Evolutionary conservation across 2,329 filamentous ascomycete species (phyloP), one percentile per base, ranked within the genome.

Genomic region (Colletotrichum sp.): DNA sequence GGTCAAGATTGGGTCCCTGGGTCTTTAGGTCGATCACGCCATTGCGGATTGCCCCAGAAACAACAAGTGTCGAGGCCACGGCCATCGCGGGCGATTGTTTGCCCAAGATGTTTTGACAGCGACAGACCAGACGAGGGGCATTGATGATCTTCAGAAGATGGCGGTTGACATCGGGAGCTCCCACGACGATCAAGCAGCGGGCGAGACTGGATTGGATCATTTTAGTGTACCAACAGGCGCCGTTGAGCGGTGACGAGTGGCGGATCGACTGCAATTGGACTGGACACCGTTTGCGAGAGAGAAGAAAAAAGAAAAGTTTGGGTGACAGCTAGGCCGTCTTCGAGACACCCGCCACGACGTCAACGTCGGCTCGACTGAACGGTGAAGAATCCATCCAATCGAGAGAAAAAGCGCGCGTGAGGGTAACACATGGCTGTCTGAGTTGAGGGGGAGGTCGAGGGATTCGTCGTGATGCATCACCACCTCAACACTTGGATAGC

Each of bases 201-300:
- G 39, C 63, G 63, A 64, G 59, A 69, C 70, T 55, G 44, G 12
- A 61, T 61, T 63, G 15, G 32, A 19, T 69, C 55, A 66, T 63
- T 19, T 49, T 39, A n/a, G 30, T 34, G 69, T 32, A 57, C 55
- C 30, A 36, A 68, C 29, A 63, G 39, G 59, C 36, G n/a, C 30
- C 63, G 44, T 69, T 73, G 64, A 69, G 69, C 70, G 70, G 73
- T 76, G 73, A 76, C 64, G 34, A 29, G 59, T 76, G 64, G 63
- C 70, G 70, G 63, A 30, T 36, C 16, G 32, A 29, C 36, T 12
- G 6, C 22, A 11, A 63, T 72, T 73, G 69, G 68, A 36, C 55
- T 73, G 69, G 61, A 36, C 44, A 36, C 13, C 30, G 68, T 72
- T 64, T 64, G 36, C 44, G 12, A 15, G 32, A 49, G 44, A 22